Evolutionary conservation across 257 asterid species (phyloP).

Genomic region (Solanum bulbocastanum): DNA sequence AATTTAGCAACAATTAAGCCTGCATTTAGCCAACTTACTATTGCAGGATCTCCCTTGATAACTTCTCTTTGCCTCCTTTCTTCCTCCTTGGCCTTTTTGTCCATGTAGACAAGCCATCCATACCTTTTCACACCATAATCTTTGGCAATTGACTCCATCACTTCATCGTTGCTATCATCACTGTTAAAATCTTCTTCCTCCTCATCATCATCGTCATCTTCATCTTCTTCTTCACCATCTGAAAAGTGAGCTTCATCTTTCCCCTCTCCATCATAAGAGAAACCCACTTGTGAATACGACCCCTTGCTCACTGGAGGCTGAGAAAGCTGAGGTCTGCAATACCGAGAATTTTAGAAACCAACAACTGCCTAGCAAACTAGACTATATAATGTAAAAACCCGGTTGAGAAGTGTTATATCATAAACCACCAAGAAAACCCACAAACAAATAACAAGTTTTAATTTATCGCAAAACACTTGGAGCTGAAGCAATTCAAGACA

Average conservation of each 20-base stretch:
- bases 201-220: conserved; percentile 69
- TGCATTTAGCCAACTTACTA: conserved; percentile 41
- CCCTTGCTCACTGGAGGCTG: conserved; percentile 73
- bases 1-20: neutral
- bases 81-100: conserved; percentile 95
- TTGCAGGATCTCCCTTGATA: conserved; percentile 93
- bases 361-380: neutral
- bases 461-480: neutral
- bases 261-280: conserved; percentile 81
- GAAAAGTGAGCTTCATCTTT: conserved; percentile 55
- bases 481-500: neutral
- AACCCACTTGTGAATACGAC: conserved; percentile 94
- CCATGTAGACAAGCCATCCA: conserved; percentile 98
- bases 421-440: neutral
- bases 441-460: neutral
- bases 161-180: conserved; percentile 91
- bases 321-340: conserved; percentile 43
- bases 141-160: conserved; percentile 91
- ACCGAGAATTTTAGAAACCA: neutral
- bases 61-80: conserved; percentile 89
- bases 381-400: neutral
- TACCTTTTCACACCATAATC: conserved; percentile 93
- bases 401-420: neutral
- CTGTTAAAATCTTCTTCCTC: conserved; percentile 83
- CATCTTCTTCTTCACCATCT: conserved; percentile 77